phyloP scores from a whole-genome alignment of 306 rosid genomes.

The Ormosia semicastrata region DNA sequence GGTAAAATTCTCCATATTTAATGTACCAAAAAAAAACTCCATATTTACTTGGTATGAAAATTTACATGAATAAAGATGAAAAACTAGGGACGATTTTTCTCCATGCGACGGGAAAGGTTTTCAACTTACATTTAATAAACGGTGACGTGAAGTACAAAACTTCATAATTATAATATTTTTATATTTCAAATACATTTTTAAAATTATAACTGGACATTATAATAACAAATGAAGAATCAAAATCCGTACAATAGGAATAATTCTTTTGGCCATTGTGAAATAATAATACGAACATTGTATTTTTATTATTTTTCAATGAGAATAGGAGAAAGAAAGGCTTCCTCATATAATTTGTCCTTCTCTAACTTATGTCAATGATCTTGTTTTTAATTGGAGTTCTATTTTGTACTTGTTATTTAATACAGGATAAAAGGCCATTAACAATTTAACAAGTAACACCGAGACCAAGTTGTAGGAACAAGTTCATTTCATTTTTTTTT shows the following conservation, averaged over 20 bases:
- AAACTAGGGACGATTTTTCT: not conserved
- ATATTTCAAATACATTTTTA: not conserved
- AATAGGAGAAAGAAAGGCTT: not conserved
- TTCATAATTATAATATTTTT: not conserved
- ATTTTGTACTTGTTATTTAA: not conserved
- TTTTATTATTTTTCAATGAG: not conserved
- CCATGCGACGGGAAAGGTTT: not conserved
- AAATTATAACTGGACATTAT: not conserved
- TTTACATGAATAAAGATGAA: too few relatives aligned
- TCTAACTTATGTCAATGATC: not conserved
- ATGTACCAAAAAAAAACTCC: not conserved
- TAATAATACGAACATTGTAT: not conserved
- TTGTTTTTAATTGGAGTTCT: not conserved
- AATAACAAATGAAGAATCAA: not conserved
- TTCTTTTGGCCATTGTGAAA: not conserved
- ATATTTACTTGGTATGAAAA: not conserved
- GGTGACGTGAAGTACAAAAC: not conserved
- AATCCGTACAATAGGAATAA: not conserved
- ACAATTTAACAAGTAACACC: not conserved
- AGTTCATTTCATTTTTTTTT: too few relatives aligned
- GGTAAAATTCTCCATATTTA: not conserved
- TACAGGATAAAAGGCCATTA: not conserved
- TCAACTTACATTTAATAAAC: not conserved
- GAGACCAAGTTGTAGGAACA: too few relatives aligned
- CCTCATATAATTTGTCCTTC: slow-evolving; percentile 12